Evolutionary conservation across 106 monocot genomes (phyloP), one percentile per base, ranked within the genome.

Genomic region (Posidonia australis): DNA sequence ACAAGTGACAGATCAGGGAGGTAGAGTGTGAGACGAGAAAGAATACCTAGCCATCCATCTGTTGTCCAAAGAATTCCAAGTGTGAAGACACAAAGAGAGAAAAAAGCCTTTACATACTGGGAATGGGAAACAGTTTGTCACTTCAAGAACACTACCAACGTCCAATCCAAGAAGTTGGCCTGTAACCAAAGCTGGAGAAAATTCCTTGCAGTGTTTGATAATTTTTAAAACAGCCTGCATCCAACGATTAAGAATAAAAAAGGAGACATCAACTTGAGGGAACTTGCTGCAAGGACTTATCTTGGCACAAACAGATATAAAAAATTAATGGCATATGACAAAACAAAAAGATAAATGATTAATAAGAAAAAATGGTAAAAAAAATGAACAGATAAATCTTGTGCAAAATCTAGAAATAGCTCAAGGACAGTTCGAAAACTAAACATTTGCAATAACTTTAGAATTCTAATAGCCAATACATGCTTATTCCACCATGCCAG

Each of bases 41-140:
- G 36, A 36, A 36, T 2, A 36, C n/a, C 36, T 36, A 36, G 5
- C 36, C 36, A 36, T 7, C 7, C 36, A 36, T 36, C 36, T 36
- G 7, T 36, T 36, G 2, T 36, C 5, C 7, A 36, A 36, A 36
- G 7, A 36, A 7, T 36, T n/a, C 28, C 44, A 45, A 45, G 44
- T 10, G 44, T 45, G 7, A 23, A 54, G n/a, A 22, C 21, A 54
- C 21, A 54, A 26, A 23, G 54, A 24, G 22, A 36, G 54, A 55
- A 54, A 10, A 19, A 64, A n/a, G 5, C 24, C 2, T 44, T 10
- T 41, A 18, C 72, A 25, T 77, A 88, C 88, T 56, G 94, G 94
- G 58, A 96, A 96, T 55, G 94, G 94, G 74, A 96, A 96, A 62
- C 94, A 96, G 49, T 96, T 96, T 16, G 94, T 96, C 41, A 96